Evolutionary conservation across 2,329 filamentous ascomycete species (phyloP).

Genomic region (Trichoderma sp.): DNA sequence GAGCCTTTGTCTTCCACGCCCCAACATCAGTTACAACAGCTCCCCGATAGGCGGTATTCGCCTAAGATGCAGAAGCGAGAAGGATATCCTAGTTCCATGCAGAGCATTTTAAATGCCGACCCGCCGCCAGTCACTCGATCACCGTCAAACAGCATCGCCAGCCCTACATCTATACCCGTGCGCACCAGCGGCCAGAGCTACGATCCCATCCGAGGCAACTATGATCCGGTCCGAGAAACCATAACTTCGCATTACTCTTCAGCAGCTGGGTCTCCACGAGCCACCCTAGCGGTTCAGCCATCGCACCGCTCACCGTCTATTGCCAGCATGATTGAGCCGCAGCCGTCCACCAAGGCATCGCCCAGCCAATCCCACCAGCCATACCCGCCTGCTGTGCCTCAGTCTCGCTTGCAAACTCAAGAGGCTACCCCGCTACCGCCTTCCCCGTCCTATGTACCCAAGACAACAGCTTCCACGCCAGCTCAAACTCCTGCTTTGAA

Average conservation of each 20-base stretch:
- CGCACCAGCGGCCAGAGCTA: slow-evolving; percentile 80
- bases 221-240: slow-evolving; percentile 64
- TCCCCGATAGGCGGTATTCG: slow-evolving; percentile 39
- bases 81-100: slow-evolving; percentile 53
- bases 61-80: slow-evolving; percentile 56
- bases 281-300: slow-evolving; percentile 33
- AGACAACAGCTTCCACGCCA: slow-evolving; percentile 38
- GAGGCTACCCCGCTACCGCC: slow-evolving; percentile 42
- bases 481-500: slow-evolving; percentile 29
- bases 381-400: slow-evolving; percentile 32
- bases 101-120: slow-evolving; percentile 58
- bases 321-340: slow-evolving; percentile 76
- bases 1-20: slow-evolving; percentile 25
- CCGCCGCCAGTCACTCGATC: slow-evolving; percentile 40
- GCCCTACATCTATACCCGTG: slow-evolving; percentile 43
- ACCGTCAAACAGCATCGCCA: slow-evolving; percentile 44
- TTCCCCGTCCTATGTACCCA: slow-evolving; percentile 43
- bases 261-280: slow-evolving; percentile 53
- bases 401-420: slow-evolving; percentile 36
- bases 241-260: slow-evolving; percentile 53
- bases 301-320: slow-evolving; percentile 74
- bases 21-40: slow-evolving; percentile 31
- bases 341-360: slow-evolving; percentile 35
- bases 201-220: slow-evolving; percentile 83
- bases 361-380: slow-evolving; percentile 33